Base-by-base conservation (phyloP, 2,329 filamentous ascomycete genomes). In the Pyrenophora teres region DNA sequence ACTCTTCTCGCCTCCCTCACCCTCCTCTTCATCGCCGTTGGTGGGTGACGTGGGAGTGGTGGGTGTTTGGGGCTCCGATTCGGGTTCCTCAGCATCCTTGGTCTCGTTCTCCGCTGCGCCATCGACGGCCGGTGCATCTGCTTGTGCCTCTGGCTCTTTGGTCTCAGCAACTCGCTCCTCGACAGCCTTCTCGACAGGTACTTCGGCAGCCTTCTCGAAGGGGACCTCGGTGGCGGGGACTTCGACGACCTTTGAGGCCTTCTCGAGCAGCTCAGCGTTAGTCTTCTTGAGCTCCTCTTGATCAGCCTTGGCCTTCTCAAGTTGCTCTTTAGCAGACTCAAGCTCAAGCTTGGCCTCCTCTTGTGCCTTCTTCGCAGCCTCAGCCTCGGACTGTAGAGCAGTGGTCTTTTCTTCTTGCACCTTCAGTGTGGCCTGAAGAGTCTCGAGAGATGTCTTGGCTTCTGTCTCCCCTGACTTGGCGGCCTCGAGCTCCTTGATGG, bases 321-420 rank as follows among this genome's bases (percentile, higher is more conserved):
- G 54, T 30, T 66, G 62, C 40, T 56, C 56, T 51, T 62, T 66
- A 13, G 56, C 38, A 8, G 43, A 51, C 19, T 54, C 63, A 31
- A 64, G 56, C 21, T 63, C 57, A 9, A 54, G 49, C 52, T 60
- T 65, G 37, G 58, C 48, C 19, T 53, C 59, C 2, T 57, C 64
- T 7, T 52, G 48, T 31, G 63, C 62, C 43, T 59, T 57, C 49
- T 62, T 65, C 13, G 60, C 40, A 6, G 54, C 18, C n/a, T 59
- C 52, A 15, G 55, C 44, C 6, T 63, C 56, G 18, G 54, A 54
- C 39, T 57, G 40, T n/a, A 58, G 39, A 6, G 51, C 23, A 4
- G 49, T 41, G 0, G 54, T 44, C 52, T 64, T 63, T 19, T 59
- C 58, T 31, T 63, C 55, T 25, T 57, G 50, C 31, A 50, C 50